Evolutionary conservation across 768 basidiomycete species (phyloP).

Genomic region (Lactarius indigo): DNA sequence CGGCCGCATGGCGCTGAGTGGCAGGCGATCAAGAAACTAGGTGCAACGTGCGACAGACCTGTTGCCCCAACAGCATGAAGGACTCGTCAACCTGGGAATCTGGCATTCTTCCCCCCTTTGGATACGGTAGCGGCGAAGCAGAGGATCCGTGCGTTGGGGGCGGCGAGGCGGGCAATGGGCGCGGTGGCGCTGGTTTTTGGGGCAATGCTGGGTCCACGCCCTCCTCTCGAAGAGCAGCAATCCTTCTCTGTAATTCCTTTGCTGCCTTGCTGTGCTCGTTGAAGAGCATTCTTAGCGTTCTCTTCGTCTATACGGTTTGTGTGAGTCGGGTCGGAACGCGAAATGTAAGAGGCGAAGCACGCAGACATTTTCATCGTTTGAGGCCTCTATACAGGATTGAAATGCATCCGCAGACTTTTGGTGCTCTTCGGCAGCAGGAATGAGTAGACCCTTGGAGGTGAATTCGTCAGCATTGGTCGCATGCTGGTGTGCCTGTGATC

Average conservation of each 20-base stretch:
- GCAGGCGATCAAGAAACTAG: neutral
- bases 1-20: conserved; percentile 7
- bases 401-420: conserved; percentile 75
- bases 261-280: conserved; percentile 69
- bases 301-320: conserved; percentile 53
- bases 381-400: conserved; percentile 65
- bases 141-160: conserved; percentile 32
- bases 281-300: conserved; percentile 70
- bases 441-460: conserved; percentile 59
- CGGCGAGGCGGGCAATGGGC: conserved; percentile 29
- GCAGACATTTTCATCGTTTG: conserved; percentile 64
- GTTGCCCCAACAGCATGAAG: conserved; percentile 83
- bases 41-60: conserved; percentile 42
- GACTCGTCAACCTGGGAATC: conserved; percentile 71
- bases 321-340: conserved; percentile 5
- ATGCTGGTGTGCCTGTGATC: conserved; percentile 73
- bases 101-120: conserved; percentile 43
- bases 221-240: conserved; percentile 68
- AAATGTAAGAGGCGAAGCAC: conserved; percentile 10
- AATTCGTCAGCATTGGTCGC: conserved; percentile 78
- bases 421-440: conserved; percentile 72
- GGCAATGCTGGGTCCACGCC: conserved; percentile 74
- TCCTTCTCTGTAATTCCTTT: conserved; percentile 67
- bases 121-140: conserved; percentile 44
- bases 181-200: conserved; percentile 46